Evolutionary conservation across 2,329 filamentous ascomycete species (phyloP).

Genomic region (Sarocladiaceae sp.): DNA sequence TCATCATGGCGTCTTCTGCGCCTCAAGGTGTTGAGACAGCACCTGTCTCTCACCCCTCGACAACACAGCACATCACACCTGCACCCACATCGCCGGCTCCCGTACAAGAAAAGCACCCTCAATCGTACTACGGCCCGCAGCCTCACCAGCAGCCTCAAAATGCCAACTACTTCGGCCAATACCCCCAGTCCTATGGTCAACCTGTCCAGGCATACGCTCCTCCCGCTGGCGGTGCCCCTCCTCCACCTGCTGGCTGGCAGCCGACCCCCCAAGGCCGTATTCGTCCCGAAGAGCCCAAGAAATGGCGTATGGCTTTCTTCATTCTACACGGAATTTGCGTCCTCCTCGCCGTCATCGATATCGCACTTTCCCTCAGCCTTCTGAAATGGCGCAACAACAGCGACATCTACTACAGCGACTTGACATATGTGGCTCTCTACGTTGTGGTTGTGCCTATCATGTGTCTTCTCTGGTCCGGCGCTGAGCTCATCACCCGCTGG

Average conservation of each 20-base stretch:
- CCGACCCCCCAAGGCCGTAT: slow-evolving; percentile 13
- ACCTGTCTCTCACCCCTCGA: neutral
- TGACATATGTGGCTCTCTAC: slow-evolving; percentile 12
- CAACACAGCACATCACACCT: neutral
- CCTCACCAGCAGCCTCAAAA: slow-evolving; percentile 8
- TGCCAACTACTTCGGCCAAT: slow-evolving; percentile 13
- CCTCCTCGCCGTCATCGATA: slow-evolving; percentile 20
- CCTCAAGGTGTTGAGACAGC: neutral
- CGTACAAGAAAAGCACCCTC: neutral
- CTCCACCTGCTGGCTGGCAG: slow-evolving; percentile 11
- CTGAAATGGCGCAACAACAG: slow-evolving; percentile 10
- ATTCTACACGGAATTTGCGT: slow-evolving; percentile 23
- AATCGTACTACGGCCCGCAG: slow-evolving; percentile 6
- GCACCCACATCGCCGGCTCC: slow-evolving; percentile 14
- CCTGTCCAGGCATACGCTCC: slow-evolving; percentile 20
- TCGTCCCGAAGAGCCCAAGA: slow-evolving; percentile 15
- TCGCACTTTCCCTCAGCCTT: slow-evolving; percentile 24
- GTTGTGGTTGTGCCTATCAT: slow-evolving; percentile 19
- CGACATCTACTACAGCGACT: slow-evolving; percentile 1
- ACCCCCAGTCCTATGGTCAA: slow-evolving; percentile 21
- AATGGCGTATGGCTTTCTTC: slow-evolving; percentile 26
- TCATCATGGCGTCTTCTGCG: slow-evolving; percentile 2
- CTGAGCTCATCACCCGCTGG: slow-evolving; percentile 33
- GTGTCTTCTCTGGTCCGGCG: slow-evolving; percentile 31
- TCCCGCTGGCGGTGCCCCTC: slow-evolving; percentile 10